Conservation (phyloP, 2,329 filamentous ascomycete genomes). For the Sarocladium strictum region DNA sequence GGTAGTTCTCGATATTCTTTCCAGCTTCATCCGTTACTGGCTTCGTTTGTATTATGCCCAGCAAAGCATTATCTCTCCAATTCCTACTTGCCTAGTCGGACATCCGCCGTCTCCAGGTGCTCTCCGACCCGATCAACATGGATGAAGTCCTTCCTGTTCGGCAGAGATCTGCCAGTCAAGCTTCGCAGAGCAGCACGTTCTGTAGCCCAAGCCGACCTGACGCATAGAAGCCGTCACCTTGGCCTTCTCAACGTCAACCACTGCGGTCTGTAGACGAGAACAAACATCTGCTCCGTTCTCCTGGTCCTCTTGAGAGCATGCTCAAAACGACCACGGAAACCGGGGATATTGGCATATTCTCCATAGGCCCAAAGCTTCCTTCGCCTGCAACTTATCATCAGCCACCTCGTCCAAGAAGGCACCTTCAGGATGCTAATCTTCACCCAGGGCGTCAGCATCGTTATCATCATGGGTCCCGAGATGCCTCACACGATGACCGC, state of each 20-base stretch:
- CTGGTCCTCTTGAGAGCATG: constrained; percentile 57
- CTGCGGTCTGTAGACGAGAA: constrained; percentile 39
- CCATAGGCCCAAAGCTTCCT: constrained; percentile 32
- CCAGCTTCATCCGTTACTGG: neutral
- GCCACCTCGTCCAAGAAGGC: constrained; percentile 16
- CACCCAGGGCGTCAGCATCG: neutral
- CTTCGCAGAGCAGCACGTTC: constrained; percentile 29
- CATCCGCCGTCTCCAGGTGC: constrained; percentile 4
- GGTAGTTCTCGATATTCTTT: neutral
- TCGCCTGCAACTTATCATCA: constrained; percentile 23
- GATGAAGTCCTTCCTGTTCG: constrained; percentile 18
- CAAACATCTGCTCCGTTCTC: constrained; percentile 36
- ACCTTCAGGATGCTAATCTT: neutral
- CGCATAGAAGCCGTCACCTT: neutral
- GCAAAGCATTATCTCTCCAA: neutral
- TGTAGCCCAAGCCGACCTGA: constrained; percentile 18
- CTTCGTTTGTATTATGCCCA: neutral
- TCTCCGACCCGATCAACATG: constrained; percentile 17
- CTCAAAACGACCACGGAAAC: constrained; percentile 61
- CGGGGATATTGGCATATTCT: constrained; percentile 58
- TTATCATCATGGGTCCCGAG: neutral
- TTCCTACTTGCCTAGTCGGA: neutral
- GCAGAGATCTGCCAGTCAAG: constrained; percentile 33
- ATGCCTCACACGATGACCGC: constrained; percentile 31
- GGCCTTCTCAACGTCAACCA: constrained; percentile 27